Conservation (phyloP, 2,329 filamentous ascomycete species). For the Talaromyces albobiverticillius region DNA sequence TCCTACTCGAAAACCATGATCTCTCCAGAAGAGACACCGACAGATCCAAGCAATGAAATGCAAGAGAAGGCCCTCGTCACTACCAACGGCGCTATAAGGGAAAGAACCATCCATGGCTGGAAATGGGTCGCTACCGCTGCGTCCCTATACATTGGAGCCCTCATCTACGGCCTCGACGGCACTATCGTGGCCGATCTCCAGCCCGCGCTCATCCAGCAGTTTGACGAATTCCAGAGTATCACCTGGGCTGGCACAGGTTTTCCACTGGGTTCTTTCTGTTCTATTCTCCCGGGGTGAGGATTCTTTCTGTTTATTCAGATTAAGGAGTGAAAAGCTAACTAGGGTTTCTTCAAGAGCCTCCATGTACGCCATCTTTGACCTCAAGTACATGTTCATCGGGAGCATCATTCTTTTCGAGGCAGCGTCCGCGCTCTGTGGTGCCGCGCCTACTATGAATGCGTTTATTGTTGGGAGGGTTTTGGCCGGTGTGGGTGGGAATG, state of each 20-base stretch:
- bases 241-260: neutral
- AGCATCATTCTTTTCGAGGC: conserved; percentile 28
- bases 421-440: conserved; percentile 42
- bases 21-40: too few species aligned
- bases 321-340: neutral
- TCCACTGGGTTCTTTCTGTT: neutral
- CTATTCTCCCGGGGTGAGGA: conserved; percentile 3
- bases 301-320: neutral
- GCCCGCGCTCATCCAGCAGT: conserved; percentile 36
- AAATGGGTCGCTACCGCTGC: neutral
- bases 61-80: neutral
- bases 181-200: conserved; percentile 50
- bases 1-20: too few species aligned
- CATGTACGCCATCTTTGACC: conserved; percentile 19
- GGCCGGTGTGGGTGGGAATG: conserved; percentile 31
- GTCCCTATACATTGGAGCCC: neutral
- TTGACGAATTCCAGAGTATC: conserved; percentile 29
- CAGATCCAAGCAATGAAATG: too few species aligned
- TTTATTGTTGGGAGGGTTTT: conserved; percentile 44
- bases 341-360: conserved; percentile 16
- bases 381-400: conserved; percentile 6
- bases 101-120: neutral
- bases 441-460: conserved; percentile 43
- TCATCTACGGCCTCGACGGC: conserved; percentile 31
- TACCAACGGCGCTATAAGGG: neutral